Base-by-base conservation (phyloP, 306 rosid species). In the Trichosanthes cucumerina region DNA sequence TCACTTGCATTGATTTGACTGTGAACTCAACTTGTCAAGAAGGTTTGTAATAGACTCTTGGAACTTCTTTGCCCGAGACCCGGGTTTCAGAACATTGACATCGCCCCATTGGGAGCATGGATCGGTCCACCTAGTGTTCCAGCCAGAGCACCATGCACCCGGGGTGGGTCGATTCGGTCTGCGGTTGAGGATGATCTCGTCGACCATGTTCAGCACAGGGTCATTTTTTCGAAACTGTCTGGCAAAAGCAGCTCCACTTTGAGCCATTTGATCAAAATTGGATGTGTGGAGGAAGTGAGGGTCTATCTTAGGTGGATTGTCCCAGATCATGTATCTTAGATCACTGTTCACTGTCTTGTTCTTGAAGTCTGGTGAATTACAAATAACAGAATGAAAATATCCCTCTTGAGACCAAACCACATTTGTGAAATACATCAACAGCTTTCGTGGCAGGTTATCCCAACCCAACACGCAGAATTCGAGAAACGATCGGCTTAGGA, bases 31-130 rank as follows among this genome's bases (percentile, higher is more conserved):
- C 88, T 85, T 96, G 54, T 90, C 94, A 5, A 92, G 88, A 76
- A 92, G 97, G 81, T 83, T 82, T 49, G 94, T 84, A 59, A 94
- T 79, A 57, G 91, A 79, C 21, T 83, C 91, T 75, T 88, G 89
- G 59, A 93, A 87, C 90, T 85, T 91, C 89, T 89, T 92, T 60
- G 92, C 95, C 79, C 87, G 89, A 52, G 88, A 87, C 76, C 97
- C 91, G 9, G 96, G 95, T 86, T 89, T 87, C 78, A 92, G 58
- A 79, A 73, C 77, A 74, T 91, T 85, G 77, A 89, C 93, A 62
- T 95, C 96, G 38, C 95, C 89, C 97, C 98, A 92, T 23, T 86
- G 90, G 44, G 96, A 84, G 83, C 98, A 92, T 0, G 97, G 97
- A 89, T 90, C 97, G 57, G 74, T 81, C 95, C 90, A 89, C 97